Conservation (phyloP, 257 asterid genomes). For the Ilex asprella region DNA sequence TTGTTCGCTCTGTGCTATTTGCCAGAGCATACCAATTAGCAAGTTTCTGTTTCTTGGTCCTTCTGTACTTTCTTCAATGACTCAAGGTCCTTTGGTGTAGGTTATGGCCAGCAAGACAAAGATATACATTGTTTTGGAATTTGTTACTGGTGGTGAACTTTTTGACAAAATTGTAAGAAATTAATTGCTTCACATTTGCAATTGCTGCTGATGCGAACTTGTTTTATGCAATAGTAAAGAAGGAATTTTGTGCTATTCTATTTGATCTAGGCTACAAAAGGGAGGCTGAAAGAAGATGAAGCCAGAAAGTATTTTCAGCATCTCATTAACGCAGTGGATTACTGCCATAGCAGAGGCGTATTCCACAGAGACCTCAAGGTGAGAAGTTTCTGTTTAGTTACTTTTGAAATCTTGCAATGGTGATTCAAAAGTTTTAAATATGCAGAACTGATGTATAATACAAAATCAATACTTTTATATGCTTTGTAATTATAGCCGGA, state of each 20-base stretch:
- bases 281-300: slow-evolving; percentile 96
- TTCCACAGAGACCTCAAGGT: slow-evolving; percentile 92
- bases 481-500: slow-evolving; percentile 56
- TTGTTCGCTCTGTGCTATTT: too few relatives aligned
- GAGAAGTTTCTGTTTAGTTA: not conserved
- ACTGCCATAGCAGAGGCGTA: slow-evolving; percentile 95
- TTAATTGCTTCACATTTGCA: not conserved
- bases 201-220: slow-evolving; percentile 1
- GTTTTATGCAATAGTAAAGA: slow-evolving; percentile 1
- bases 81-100: slow-evolving; percentile 34
- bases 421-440: not conserved
- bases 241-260: slow-evolving; percentile 12
- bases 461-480: not conserved
- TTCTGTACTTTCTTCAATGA: slow-evolving; percentile 8
- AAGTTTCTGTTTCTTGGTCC: not conserved
- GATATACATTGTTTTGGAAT: slow-evolving; percentile 87
- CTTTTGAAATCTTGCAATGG: not conserved
- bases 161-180: slow-evolving; percentile 78
- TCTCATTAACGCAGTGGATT: slow-evolving; percentile 89
- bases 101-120: slow-evolving; percentile 99
- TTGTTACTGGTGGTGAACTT: slow-evolving; percentile 95
- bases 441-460: not conserved
- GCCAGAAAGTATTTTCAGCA: slow-evolving; percentile 92
- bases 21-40: not conserved
- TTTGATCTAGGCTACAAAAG: slow-evolving; percentile 56